Conservation (phyloP, 164 flowering plant genomes). For the Pachysandra terminalis region DNA sequence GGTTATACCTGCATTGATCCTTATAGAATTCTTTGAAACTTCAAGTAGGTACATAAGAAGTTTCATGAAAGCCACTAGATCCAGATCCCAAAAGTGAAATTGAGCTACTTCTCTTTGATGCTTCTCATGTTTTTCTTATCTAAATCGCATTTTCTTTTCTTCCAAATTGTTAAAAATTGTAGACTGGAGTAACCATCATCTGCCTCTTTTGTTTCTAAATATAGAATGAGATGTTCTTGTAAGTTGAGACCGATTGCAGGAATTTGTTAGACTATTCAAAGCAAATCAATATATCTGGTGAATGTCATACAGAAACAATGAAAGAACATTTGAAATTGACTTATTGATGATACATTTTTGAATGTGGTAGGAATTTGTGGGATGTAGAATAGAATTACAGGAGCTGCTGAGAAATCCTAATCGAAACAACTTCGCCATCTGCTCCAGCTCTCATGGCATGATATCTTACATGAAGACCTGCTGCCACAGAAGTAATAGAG, state of each 20-base stretch:
- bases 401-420: slow-evolving; percentile 91
- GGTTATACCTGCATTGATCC: not conserved
- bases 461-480: slow-evolving; percentile 76
- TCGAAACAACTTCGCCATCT: slow-evolving; percentile 66
- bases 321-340: not conserved
- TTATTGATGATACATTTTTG: not conserved
- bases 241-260: too few species aligned
- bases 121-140: not conserved
- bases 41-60: not conserved
- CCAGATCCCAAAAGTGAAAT: not conserved
- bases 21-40: not conserved
- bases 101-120: not conserved
- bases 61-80: not conserved
- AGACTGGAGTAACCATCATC: too few species aligned
- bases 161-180: too few species aligned
- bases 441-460: slow-evolving; percentile 66
- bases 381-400: slow-evolving; percentile 28
- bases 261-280: too few species aligned
- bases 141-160: too few species aligned
- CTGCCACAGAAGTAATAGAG: slow-evolving; percentile 5
- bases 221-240: too few species aligned
- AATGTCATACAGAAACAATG: not conserved
- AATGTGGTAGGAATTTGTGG: not conserved
- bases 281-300: slow-evolving; percentile 6
- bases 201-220: too few species aligned